A percentile compares a stretch with the other conserved stretches of the same genome.
Conservation (phyloP, 2,329 filamentous ascomycete genomes). For the Cladobotryum mycophilum region DNA sequence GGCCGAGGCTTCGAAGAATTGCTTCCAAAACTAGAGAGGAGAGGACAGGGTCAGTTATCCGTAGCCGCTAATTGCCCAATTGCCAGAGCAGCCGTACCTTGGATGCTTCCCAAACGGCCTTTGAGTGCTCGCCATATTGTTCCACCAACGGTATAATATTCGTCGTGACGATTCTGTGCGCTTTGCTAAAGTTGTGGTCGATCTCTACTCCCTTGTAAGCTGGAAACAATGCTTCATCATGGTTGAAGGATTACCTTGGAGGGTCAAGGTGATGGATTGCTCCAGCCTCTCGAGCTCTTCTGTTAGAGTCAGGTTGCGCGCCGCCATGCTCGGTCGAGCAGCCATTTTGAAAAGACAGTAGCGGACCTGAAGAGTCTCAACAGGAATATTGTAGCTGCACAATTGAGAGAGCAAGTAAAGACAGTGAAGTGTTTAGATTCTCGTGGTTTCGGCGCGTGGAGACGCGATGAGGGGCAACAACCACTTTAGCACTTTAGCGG, state of each 20-base stretch:
- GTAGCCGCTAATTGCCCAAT: neutral
- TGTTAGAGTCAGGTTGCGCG: slow-evolving; percentile 66
- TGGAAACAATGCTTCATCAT: neutral
- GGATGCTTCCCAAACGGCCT: slow-evolving; percentile 91
- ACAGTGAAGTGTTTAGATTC: neutral
- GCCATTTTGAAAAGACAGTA: slow-evolving; percentile 35
- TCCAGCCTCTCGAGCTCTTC: slow-evolving; percentile 95
- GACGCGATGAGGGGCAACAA: slow-evolving; percentile 31
- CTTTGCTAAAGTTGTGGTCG: slow-evolving; percentile 95
- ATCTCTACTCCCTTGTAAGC: slow-evolving; percentile 59
- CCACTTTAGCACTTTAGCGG: slow-evolving; percentile 1
- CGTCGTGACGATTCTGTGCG: slow-evolving; percentile 90
- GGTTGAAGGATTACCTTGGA: slow-evolving; percentile 63
- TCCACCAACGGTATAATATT: slow-evolving; percentile 91
- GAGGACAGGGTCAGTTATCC: neutral
- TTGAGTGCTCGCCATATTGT: slow-evolving; percentile 89
- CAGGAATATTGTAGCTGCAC: neutral
- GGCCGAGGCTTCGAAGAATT: slow-evolving; percentile 97
- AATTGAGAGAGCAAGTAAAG: neutral
- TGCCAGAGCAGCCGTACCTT: slow-evolving; percentile 51
- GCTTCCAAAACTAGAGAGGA: slow-evolving; percentile 82
- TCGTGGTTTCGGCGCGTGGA: slow-evolving; percentile 15
- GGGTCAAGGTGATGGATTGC: slow-evolving; percentile 90
- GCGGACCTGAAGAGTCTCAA: neutral
- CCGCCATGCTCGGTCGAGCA: slow-evolving; percentile 41